phyloP scores from a whole-genome alignment of 306 rosid species.

The Luffa aegyptiaca region DNA sequence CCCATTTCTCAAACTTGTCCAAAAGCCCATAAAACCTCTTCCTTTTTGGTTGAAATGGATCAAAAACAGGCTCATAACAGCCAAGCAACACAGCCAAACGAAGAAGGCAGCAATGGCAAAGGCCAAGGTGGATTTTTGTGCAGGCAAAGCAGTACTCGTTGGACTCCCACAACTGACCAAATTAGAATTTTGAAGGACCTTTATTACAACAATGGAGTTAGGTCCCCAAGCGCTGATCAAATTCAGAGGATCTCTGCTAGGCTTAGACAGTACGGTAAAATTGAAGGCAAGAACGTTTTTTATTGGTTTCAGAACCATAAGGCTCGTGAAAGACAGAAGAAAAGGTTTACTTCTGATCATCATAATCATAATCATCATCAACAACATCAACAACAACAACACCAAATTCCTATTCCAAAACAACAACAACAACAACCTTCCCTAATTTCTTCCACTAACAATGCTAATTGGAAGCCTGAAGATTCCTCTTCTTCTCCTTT shows the following conservation, averaged over 20 bases:
- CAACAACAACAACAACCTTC: neutral
- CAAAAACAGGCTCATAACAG: neutral
- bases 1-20: neutral
- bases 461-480: conserved; percentile 37
- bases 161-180: conserved; percentile 96
- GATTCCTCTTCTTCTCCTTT: conserved; percentile 4
- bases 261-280: conserved; percentile 87
- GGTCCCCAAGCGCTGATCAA: conserved; percentile 94
- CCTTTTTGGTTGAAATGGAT: conserved; percentile 6
- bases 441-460: neutral
- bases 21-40: neutral
- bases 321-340: conserved; percentile 98
- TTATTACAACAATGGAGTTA: conserved; percentile 84
- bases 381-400: neutral
- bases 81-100: neutral
- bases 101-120: conserved; percentile 25
- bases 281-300: conserved; percentile 90
- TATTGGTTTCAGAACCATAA: conserved; percentile 97
- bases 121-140: conserved; percentile 30
- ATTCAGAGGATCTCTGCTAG: conserved; percentile 93
- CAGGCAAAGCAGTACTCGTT: conserved; percentile 84
- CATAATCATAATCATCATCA: neutral
- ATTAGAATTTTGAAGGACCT: conserved; percentile 85
- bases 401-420: neutral
- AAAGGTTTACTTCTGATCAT: conserved; percentile 44